These are phyloP conservation scores for Silene coronaria DNA, from an alignment of 179 eudicot genomes.

Conservation along the genomic window DNA sequence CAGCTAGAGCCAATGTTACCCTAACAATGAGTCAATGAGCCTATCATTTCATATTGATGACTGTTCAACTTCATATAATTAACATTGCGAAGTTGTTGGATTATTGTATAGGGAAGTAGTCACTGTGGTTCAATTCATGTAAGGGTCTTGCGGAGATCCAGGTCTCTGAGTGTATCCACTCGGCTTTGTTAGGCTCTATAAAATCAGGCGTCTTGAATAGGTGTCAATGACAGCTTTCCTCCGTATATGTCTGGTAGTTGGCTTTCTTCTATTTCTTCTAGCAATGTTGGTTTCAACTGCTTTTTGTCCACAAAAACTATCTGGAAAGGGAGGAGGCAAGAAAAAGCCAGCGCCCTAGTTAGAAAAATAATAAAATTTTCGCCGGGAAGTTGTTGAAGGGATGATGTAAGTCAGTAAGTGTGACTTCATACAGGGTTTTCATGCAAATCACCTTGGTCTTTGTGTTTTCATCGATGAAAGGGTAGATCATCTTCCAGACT, in stretches of 20 bases:
- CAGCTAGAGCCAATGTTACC: not conserved
- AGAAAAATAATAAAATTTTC: not conserved
- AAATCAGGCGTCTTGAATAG: slow-evolving; percentile 38
- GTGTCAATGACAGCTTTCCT: slow-evolving; percentile 50
- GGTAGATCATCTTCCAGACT: slow-evolving; percentile 56
- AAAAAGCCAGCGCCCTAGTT: not conserved
- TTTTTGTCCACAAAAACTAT: slow-evolving; percentile 63
- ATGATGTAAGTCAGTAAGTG: not conserved
- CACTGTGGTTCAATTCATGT: not conserved
- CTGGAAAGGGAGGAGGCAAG: slow-evolving; percentile 23
- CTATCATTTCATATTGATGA: not conserved
- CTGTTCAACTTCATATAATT: not conserved
- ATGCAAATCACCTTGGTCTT: slow-evolving; percentile 40
- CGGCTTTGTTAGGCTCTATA: not conserved
- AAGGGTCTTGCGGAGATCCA: not conserved
- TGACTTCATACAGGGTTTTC: not conserved
- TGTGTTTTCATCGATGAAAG: slow-evolving; percentile 60
- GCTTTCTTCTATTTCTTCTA: slow-evolving; percentile 61
- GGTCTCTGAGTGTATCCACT: not conserved
- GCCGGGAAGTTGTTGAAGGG: not conserved
- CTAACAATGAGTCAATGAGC: not conserved
- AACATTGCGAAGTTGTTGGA: not conserved
- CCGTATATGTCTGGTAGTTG: slow-evolving; percentile 72
- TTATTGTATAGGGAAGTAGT: not conserved
- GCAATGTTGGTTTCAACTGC: slow-evolving; percentile 42